Base-by-base conservation (phyloP, 805 yeast genomes). In the Torulaspora quercuum region DNA sequence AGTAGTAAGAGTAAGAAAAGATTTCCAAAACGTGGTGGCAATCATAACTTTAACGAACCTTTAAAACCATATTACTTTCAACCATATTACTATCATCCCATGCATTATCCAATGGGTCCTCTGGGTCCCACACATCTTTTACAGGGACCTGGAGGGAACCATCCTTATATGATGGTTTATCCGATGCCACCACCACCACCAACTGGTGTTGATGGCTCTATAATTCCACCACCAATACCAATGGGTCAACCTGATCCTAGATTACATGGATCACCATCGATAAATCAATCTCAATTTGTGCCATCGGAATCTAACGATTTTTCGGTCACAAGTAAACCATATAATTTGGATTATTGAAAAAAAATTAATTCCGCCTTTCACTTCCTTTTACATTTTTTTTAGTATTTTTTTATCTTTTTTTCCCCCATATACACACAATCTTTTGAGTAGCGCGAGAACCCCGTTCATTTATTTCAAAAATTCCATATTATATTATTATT, bases 111-210 rank as follows among this genome's bases (percentile, higher is more conserved):
- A 14, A 44, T 54, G 42, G 48, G 45, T 21, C 54, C 57, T 9
- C 40, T 52, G 46, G 48, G 44, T 12, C 45, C 55, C 18, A 35
- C 42, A 22, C 46, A 40, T 18, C 44, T 52, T 12, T 37, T 51
- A 9, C 52, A 46, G 13, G 35, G 49, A 3, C 35, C 48, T 1
- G 42, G 44, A 3, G 46, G 40, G 30, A 38, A 21, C 29, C 55
- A 48, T 12, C 53, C 62, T 7, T 55, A 52, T 26, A 51, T 56
- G 55, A 57, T 57, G 61, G 41, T 49, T 19, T 59, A 53, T 37
- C 56, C 62, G 10, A 42, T 57, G 37, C 59, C 61, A 7, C 61
- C 60, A 25, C 53, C 52, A 12, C 54, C 53, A 13, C 50, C 55
- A 6, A 42, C 42, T 14, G 50, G 44, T 3, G 41, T 46, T 7